Conservation (phyloP, 2,329 filamentous ascomycete genomes). For the Coniella vitis region DNA sequence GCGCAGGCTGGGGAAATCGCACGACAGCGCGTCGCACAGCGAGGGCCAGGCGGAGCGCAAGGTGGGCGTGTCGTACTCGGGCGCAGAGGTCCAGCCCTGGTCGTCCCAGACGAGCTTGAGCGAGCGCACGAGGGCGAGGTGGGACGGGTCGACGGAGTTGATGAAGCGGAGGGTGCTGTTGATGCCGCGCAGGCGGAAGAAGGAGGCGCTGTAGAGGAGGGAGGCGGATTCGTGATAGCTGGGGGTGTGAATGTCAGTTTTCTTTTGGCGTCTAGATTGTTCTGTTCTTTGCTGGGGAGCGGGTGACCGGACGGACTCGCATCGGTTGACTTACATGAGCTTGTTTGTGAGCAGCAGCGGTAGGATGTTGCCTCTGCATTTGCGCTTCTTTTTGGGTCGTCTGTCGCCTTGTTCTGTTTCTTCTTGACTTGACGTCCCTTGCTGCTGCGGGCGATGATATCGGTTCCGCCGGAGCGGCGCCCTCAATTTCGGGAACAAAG, state of each 20-base stretch:
- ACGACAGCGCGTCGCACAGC: slow-evolving; percentile 12
- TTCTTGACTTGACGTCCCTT: neutral
- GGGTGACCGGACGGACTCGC: no score
- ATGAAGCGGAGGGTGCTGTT: slow-evolving; percentile 13
- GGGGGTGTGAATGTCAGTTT: neutral
- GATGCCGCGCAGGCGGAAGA: slow-evolving; percentile 18
- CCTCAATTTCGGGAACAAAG: slow-evolving; percentile 13
- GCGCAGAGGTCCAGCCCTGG: slow-evolving; percentile 10
- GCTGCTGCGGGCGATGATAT: neutral
- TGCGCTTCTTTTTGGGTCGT: neutral
- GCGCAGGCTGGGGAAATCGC: slow-evolving; percentile 5
- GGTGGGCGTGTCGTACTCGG: slow-evolving; percentile 11
- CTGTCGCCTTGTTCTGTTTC: slow-evolving; percentile 1
- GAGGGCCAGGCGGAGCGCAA: slow-evolving; percentile 14
- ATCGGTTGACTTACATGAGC: slow-evolving; percentile 13
- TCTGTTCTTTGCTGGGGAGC: no score
- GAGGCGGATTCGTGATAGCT: slow-evolving; percentile 12
- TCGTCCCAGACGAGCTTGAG: slow-evolving; percentile 17
- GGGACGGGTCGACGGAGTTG: slow-evolving; percentile 7
- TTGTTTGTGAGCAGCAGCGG: slow-evolving; percentile 12
- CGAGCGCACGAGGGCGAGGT: slow-evolving; percentile 14
- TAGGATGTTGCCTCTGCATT: slow-evolving; percentile 11
- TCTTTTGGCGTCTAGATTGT: no score
- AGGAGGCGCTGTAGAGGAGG: slow-evolving; percentile 13
- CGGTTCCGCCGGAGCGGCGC: neutral